Evolutionary conservation across 345 rosid genomes (phyloP), one percentile per base, ranked within the genome.

Genomic region (Ceriops tagal): DNA sequence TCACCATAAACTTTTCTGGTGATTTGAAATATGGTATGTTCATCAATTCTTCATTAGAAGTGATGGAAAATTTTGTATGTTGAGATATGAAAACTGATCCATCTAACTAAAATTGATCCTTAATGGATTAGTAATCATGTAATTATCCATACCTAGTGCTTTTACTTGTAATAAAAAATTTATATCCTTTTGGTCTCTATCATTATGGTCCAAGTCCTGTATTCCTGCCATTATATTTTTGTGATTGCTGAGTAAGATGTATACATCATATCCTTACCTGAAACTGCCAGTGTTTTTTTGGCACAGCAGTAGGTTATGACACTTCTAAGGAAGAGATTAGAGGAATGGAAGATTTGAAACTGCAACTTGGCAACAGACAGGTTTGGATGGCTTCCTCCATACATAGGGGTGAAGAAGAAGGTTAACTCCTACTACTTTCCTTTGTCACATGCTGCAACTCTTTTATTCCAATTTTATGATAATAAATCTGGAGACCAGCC

Each of bases 351-450:
- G 85, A 80, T 70, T 74, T 93, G 79, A 80, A 84, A 79, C 75
- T 31, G 66, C 85, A 85, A 64, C 85, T 93, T 76, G 74, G 72
- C 46, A 75, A 77, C 37, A 85, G 72, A 82, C 79, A 79, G 71
- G 89, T 91, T 58, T 93, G 98, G 97, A 88, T 93, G 84, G 97
- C 98, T 75, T 81, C 98, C 65, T 93, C 98, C 35, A 79, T 93
- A 64, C 98, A 93, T 77, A 74, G 68, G 76, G 93, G 97, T 52
- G 98, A 93, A 79, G 98, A 93, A 85, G 79, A 85, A 87, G 90
- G 98, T 93, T 20, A 47, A 37, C 71, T 66, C 47, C 39, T 52
- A 47, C 39, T 52, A 47, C 61, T 66, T 30, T 16, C 58, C 21
- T n/a, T 53, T 24, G 28, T 35, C 61, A 11, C 53, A 43, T 71